These are phyloP conservation scores for Zostera marina DNA, from an alignment of 116 monocot genomes.

Conservation along the genomic window DNA sequence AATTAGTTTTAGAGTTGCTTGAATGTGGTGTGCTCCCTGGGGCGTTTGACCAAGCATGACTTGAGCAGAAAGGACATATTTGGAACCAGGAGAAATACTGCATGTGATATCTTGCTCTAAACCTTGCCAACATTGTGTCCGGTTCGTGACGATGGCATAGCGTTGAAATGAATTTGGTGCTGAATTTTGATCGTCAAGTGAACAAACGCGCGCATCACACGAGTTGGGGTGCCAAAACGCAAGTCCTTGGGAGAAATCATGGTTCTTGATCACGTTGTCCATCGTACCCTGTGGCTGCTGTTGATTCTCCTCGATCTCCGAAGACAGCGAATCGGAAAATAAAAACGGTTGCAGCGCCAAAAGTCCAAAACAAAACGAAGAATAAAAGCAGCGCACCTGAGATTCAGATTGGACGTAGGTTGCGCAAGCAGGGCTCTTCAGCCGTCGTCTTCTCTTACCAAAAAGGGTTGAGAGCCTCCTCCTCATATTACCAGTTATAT, in stretches of 20 bases:
- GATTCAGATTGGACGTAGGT: not conserved
- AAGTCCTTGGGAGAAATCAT: conserved; percentile 61
- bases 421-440: conserved; percentile 3
- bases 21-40: conserved; percentile 22
- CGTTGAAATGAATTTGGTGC: conserved; percentile 10
- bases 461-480: conserved; percentile 9
- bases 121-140: conserved; percentile 77
- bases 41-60: conserved; percentile 35
- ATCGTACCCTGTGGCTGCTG: conserved; percentile 1
- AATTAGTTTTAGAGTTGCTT: conserved; percentile 56
- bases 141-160: conserved; percentile 59
- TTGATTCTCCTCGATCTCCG: no score
- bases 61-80: conserved; percentile 37
- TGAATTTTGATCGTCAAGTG: not conserved
- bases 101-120: conserved; percentile 76
- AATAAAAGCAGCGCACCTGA: conserved; percentile 2
- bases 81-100: conserved; percentile 23
- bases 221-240: conserved; percentile 47
- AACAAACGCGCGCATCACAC: conserved; percentile 57
- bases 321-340: no score
- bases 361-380: not conserved
- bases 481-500: no score
- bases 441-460: not conserved
- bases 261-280: conserved; percentile 47
- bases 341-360: not conserved